phyloP scores from a whole-genome alignment of 768 basidiomycete species.

The Agaricus subrufescens region DNA sequence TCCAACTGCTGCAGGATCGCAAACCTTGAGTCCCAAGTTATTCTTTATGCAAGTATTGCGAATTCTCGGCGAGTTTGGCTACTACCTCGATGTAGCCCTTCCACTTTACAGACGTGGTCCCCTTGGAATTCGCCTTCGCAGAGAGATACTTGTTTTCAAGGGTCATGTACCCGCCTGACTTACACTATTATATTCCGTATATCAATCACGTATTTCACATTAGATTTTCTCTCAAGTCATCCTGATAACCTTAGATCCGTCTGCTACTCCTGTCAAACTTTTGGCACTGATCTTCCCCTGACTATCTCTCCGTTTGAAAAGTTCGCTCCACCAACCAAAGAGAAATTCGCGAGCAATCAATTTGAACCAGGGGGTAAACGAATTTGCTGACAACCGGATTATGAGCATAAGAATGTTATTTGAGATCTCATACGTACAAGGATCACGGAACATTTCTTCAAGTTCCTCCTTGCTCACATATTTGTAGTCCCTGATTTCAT shows the following conservation, averaged over 20 bases:
- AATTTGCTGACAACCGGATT: slow-evolving; percentile 50
- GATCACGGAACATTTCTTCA: slow-evolving; percentile 82
- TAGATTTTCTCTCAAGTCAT: slow-evolving; percentile 23
- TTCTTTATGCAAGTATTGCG: slow-evolving; percentile 63
- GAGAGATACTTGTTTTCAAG: slow-evolving; percentile 66
- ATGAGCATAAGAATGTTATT: no score
- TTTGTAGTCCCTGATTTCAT: slow-evolving; percentile 88
- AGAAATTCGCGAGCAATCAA: slow-evolving; percentile 95
- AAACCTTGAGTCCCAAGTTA: slow-evolving; percentile 42
- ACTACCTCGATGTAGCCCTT: slow-evolving; percentile 62
- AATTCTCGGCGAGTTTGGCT: slow-evolving; percentile 52
- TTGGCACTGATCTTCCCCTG: slow-evolving; percentile 62
- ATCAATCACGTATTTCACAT: neutral
- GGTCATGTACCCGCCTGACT: slow-evolving; percentile 21
- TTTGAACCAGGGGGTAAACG: slow-evolving; percentile 99
- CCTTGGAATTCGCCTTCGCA: slow-evolving; percentile 37
- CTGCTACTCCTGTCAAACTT: slow-evolving; percentile 58
- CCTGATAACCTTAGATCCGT: slow-evolving; percentile 66
- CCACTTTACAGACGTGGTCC: slow-evolving; percentile 48
- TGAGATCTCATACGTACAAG: slow-evolving; percentile 40
- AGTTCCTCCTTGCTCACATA: slow-evolving; percentile 92
- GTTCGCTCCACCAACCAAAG: slow-evolving; percentile 98
- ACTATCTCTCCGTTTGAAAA: slow-evolving; percentile 53
- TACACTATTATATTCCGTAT: neutral
- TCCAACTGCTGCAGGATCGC: slow-evolving; percentile 11